Conservation (phyloP, 1,284 basidiomycete genomes). For the Rhizoctonia solani region DNA sequence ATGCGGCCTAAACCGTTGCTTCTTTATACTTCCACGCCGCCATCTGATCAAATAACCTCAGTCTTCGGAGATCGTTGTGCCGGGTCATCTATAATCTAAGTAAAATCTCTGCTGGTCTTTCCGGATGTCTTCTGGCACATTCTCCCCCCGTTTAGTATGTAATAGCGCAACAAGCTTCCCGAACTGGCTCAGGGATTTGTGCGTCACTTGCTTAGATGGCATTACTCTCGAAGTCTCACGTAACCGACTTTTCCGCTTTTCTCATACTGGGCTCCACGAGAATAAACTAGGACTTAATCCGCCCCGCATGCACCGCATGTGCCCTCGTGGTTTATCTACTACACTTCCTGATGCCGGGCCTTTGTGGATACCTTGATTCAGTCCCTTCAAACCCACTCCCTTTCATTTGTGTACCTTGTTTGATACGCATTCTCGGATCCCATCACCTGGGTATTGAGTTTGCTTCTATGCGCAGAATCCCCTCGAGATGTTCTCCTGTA, state of each 20-base stretch:
- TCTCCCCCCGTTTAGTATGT: neutral
- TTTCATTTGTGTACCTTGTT: conserved; percentile 9
- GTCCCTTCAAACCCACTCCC: conserved; percentile 1
- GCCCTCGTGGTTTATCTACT: conserved; percentile 10
- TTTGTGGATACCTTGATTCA: conserved; percentile 13
- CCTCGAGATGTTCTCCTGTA: neutral
- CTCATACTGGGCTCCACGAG: neutral
- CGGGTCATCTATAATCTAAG: neutral
- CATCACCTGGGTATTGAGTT: conserved; percentile 4
- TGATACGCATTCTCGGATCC: conserved; percentile 15
- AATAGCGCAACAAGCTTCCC: neutral
- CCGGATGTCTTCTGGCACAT: conserved; percentile 4
- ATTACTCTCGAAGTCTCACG: conserved; percentile 15
- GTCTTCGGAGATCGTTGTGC: conserved; percentile 3
- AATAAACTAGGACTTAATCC: neutral
- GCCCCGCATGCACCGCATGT: neutral
- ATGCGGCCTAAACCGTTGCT: neutral
- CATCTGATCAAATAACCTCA: conserved; percentile 3
- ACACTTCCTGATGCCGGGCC: conserved; percentile 5
- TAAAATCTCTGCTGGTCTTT: neutral
- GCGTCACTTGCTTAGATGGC: neutral
- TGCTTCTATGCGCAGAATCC: conserved; percentile 20
- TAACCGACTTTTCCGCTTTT: conserved; percentile 9
- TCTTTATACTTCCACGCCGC: neutral
- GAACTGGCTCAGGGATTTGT: neutral